phyloP scores from a whole-genome alignment of 768 basidiomycete species.

The Xanthoconium purpureum region DNA sequence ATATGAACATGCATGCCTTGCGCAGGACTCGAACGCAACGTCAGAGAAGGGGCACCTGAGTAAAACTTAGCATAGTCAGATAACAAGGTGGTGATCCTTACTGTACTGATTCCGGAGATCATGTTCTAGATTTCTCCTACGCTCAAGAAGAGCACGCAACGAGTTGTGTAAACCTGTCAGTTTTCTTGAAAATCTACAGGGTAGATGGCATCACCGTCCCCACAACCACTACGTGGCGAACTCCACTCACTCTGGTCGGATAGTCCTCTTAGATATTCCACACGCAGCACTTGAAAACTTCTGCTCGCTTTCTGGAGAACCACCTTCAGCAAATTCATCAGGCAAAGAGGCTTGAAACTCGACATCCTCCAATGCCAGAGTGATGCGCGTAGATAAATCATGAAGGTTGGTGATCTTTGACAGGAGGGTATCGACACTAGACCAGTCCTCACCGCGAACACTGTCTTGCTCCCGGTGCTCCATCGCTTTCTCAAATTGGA shows the following conservation, averaged over 20 bases:
- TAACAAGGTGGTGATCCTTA: slow-evolving; percentile 26
- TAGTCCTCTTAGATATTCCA: slow-evolving; percentile 46
- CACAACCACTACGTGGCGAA: background rate
- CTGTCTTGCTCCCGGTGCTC: slow-evolving; percentile 36
- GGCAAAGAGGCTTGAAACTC: slow-evolving; percentile 19
- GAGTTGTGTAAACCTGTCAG: slow-evolving; percentile 47
- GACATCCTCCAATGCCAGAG: slow-evolving; percentile 40
- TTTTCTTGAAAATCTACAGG: slow-evolving; percentile 56
- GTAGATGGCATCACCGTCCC: background rate
- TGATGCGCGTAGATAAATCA: slow-evolving; percentile 55
- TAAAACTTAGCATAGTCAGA: slow-evolving; percentile 7
- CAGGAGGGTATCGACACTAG: slow-evolving; percentile 50
- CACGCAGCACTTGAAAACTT: slow-evolving; percentile 25
- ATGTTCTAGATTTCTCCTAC: slow-evolving; percentile 52
- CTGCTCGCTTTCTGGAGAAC: slow-evolving; percentile 12
- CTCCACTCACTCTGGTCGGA: slow-evolving; percentile 61
- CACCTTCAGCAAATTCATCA: slow-evolving; percentile 25
- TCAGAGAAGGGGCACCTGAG: slow-evolving; percentile 67
- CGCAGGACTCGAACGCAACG: slow-evolving; percentile 62
- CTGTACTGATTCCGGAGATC: slow-evolving; percentile 54
- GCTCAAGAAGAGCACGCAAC: slow-evolving; percentile 43
- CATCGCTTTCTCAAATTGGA: slow-evolving; percentile 55
- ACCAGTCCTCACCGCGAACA: slow-evolving; percentile 46
- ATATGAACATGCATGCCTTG: slow-evolving; percentile 79
- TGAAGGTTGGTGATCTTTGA: slow-evolving; percentile 49